These are phyloP conservation scores for Mycena capillaripes DNA, from an alignment of 768 basidiomycete genomes.

Conservation along the genomic window DNA sequence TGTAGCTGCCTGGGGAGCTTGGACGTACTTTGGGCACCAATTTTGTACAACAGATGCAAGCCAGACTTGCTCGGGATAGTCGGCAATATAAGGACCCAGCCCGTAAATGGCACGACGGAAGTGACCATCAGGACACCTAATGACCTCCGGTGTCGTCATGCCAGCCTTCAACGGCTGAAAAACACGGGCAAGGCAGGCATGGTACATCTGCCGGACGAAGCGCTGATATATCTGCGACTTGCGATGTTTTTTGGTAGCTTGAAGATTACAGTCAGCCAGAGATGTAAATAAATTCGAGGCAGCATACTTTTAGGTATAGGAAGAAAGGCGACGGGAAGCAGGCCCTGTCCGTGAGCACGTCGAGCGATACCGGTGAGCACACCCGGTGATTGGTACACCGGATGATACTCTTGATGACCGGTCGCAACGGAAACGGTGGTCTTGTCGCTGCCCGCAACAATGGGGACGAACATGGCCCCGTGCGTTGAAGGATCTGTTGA, in stretches of 20 bases:
- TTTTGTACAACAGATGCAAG: constrained; percentile 40
- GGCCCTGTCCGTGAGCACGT: constrained; percentile 3
- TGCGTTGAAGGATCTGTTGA: not conserved
- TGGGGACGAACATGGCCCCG: constrained; percentile 37
- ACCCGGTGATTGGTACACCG: constrained; percentile 42
- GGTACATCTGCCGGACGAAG: constrained; percentile 33
- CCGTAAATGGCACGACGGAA: constrained; percentile 43
- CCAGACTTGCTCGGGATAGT: constrained; percentile 48
- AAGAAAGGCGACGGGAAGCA: constrained; percentile 10
- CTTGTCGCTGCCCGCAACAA: constrained; percentile 44
- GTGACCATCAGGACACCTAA: constrained; percentile 43
- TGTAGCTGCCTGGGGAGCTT: not conserved
- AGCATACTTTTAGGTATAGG: constrained; percentile 11
- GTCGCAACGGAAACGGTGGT: constrained; percentile 41
- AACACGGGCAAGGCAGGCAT: constrained; percentile 38
- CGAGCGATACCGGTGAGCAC: constrained; percentile 18
- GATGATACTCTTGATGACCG: constrained; percentile 39
- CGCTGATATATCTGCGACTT: not conserved
- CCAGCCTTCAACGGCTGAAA: constrained; percentile 36
- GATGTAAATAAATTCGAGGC: too few relatives aligned
- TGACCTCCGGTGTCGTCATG: constrained; percentile 40
- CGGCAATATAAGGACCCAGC: constrained; percentile 45
- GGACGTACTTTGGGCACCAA: constrained; percentile 39
- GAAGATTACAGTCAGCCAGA: not conserved
- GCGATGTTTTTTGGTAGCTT: not conserved